Evolutionary conservation across 768 basidiomycete species (phyloP), one percentile per base, ranked within the genome.

Genomic region (Tubosaeta sp.): DNA sequence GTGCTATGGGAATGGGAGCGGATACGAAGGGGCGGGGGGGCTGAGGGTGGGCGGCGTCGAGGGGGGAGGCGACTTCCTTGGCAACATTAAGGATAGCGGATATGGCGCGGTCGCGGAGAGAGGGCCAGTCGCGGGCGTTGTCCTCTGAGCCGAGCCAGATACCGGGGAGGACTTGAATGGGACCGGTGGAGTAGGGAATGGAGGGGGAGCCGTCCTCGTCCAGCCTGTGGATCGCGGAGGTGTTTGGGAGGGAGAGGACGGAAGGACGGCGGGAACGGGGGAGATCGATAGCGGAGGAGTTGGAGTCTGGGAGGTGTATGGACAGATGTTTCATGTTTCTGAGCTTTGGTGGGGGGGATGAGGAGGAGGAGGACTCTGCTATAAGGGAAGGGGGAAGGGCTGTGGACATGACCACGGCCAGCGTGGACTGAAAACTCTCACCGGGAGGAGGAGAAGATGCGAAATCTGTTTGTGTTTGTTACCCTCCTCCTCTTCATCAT

Each of bases 71-170:
- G 56, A 97, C 89, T 68, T 97, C 93, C 73, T 95, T 93, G 43
- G 93, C 93, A 32, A 95, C 94, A 67, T 95, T 95, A 69, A 95
- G 80, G 19, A 95, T 80, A 42, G 87, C 82, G 55, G 78, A 81
- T 64, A 95, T 92, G 35, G 85, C 82, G 32, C 84, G 80, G 47
- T 86, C 79, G 22, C 81, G 63, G 52, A 95, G 82, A 26, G 76
- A 75, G 38, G 73, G 74, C 84, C 88, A 90, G 69, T 95, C 88
- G 52, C 84, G 81, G 41, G 88, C 91, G 60, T 95, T 94, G 70
- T 93, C 91, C 68, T 95, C 91, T 51, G 89, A 89, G 57, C 93
- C 94, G 10, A 95, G 82, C 85, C 86, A 95, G 52, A 95, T 76
- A 46, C 85, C 83, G 3, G 92, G 92, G 43, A 95, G 76, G 62